phyloP scores from a whole-genome alignment of 352 stramenopile species.

The Globisporangium ultimum region DNA sequence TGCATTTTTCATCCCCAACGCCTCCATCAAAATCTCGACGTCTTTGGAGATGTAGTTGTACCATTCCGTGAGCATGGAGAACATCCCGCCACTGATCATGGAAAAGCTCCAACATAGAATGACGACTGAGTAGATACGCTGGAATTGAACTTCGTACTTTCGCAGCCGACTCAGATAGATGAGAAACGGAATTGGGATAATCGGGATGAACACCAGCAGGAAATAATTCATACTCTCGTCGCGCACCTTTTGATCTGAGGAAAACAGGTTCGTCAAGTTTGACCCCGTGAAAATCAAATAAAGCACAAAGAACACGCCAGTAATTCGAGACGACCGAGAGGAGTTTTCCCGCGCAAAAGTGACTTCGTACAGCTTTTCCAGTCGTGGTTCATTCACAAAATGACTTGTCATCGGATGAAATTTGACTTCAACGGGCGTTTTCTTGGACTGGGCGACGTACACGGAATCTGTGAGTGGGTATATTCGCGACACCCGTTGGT shows the following conservation, averaged over 20 bases:
- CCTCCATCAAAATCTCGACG: conserved; percentile 57
- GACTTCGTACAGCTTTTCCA: conserved; percentile 80
- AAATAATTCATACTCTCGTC: conserved; percentile 57
- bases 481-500: conserved; percentile 70
- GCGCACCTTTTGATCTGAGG: conserved; percentile 46
- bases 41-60: conserved; percentile 73
- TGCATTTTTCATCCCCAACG: conserved; percentile 36
- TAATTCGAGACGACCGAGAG: conserved; percentile 55
- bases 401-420: conserved; percentile 72
- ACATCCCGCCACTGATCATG: conserved; percentile 72
- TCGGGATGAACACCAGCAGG: conserved; percentile 62
- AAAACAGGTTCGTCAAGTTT: conserved; percentile 69
- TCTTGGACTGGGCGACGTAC: conserved; percentile 64
- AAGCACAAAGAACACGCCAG: conserved; percentile 60
- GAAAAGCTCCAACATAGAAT: conserved; percentile 71
- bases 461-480: conserved; percentile 73
- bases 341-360: conserved; percentile 81
- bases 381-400: conserved; percentile 64
- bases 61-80: conserved; percentile 83
- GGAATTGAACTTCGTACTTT: conserved; percentile 68
- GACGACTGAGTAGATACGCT: conserved; percentile 68
- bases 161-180: conserved; percentile 61
- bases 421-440: conserved; percentile 73
- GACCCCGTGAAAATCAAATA: conserved; percentile 74
- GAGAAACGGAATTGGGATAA: conserved; percentile 61